Evolutionary conservation across 2,329 filamentous ascomycete genomes (phyloP).

Genomic region (Aspergillus carbonarius): DNA sequence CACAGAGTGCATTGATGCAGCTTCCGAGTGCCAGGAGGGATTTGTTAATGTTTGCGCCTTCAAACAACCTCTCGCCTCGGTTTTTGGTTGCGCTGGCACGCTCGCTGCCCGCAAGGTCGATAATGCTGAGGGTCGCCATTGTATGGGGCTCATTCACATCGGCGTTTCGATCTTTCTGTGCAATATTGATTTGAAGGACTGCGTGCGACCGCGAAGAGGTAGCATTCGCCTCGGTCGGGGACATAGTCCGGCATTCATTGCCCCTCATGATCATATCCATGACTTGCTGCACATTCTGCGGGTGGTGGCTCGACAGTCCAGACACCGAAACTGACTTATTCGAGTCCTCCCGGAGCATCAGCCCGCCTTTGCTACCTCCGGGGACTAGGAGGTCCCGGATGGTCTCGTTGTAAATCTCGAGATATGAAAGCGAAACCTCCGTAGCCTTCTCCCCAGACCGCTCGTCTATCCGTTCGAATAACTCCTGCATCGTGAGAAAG

Average conservation of each 20-base stretch:
- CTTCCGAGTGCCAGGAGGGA: slow-evolving; percentile 90
- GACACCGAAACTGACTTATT: slow-evolving; percentile 90
- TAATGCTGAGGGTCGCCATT: slow-evolving; percentile 97
- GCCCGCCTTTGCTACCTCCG: slow-evolving; percentile 73
- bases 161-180: slow-evolving; percentile 90
- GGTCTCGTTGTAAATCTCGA: slow-evolving; percentile 99
- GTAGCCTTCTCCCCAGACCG: slow-evolving; percentile 81
- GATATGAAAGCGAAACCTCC: slow-evolving; percentile 87
- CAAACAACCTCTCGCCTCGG: slow-evolving; percentile 81
- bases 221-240: slow-evolving; percentile 93
- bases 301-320: slow-evolving; percentile 86
- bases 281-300: slow-evolving; percentile 87
- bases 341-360: slow-evolving; percentile 92
- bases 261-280: slow-evolving; percentile 99
- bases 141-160: slow-evolving; percentile 92
- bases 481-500: slow-evolving; percentile 97
- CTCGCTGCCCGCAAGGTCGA: slow-evolving; percentile 94
- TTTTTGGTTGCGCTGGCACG: slow-evolving; percentile 96
- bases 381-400: slow-evolving; percentile 93
- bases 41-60: slow-evolving; percentile 99
- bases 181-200: slow-evolving; percentile 94
- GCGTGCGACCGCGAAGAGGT: slow-evolving; percentile 97
- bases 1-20: slow-evolving; percentile 97
- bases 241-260: slow-evolving; percentile 93
- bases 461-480: slow-evolving; percentile 95